A percentile compares a stretch with the other conserved stretches of the same genome.
These are phyloP conservation scores for Colletotrichum sp. DNA, from an alignment of 2,329 filamentous ascomycete species.

Conservation along the genomic window DNA sequence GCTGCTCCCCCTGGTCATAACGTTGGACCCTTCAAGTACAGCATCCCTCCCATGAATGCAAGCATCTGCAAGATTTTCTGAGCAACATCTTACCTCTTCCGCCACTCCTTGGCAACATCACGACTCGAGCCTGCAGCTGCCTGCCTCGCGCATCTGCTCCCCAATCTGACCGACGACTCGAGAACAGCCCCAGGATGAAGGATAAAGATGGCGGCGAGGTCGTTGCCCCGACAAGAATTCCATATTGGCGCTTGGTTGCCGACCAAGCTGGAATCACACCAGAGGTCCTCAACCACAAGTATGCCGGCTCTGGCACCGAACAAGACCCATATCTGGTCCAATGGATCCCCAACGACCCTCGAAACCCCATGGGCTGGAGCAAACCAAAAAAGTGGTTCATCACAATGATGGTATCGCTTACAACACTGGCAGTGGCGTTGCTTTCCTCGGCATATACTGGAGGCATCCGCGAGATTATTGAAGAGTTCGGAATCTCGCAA, in stretches of 20 bases:
- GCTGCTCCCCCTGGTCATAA: background rate
- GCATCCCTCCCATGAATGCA: background rate
- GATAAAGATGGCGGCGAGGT: background rate
- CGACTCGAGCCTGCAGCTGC: background rate
- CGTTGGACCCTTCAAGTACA: background rate
- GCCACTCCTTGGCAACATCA: background rate
- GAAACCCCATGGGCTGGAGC: conserved; percentile 65
- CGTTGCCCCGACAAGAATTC: background rate
- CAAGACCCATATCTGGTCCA: conserved; percentile 68
- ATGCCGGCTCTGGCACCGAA: conserved; percentile 63
- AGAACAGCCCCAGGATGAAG: background rate
- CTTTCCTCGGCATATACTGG: conserved; percentile 66
- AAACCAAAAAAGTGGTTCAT: conserved; percentile 63
- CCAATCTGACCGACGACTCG: background rate
- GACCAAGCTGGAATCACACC: conserved; percentile 54
- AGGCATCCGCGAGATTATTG: conserved; percentile 53
- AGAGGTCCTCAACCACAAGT: conserved; percentile 46
- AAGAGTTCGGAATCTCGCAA: conserved; percentile 49
- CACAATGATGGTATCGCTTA: conserved; percentile 62
- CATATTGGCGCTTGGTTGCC: conserved; percentile 43
- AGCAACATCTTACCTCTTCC: background rate
- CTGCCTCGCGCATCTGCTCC: background rate
- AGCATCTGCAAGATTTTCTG: background rate
- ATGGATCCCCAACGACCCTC: conserved; percentile 66
- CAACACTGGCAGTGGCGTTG: conserved; percentile 68